Percentiles rank a stretch among this genome's conserved stretches.
These are phyloP conservation scores for Sphaerulina musiva DNA, from an alignment of 2,329 filamentous ascomycete species.

Conservation along the genomic window DNA sequence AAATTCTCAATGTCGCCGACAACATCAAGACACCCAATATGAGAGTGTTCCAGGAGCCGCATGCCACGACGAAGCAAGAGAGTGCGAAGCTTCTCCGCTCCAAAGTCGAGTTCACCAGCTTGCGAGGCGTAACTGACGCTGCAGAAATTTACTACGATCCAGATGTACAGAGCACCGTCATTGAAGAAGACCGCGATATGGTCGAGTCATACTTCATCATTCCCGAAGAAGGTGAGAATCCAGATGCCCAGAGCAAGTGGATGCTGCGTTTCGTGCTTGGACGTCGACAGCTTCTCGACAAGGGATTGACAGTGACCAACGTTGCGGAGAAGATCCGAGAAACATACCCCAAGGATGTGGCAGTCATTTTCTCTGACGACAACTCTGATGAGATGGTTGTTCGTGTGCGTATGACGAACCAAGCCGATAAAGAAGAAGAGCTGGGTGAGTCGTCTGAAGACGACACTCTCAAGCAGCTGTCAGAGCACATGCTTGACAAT, in stretches of 20 bases:
- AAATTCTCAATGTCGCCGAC: slow-evolving; percentile 95
- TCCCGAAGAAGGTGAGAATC: slow-evolving; percentile 66
- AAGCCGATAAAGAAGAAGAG: slow-evolving; percentile 51
- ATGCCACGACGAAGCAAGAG: slow-evolving; percentile 60
- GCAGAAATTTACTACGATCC: slow-evolving; percentile 98
- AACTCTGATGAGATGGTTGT: slow-evolving; percentile 94
- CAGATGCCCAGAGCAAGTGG: slow-evolving; percentile 76
- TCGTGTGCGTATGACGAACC: slow-evolving; percentile 58
- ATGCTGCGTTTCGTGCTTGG: slow-evolving; percentile 87
- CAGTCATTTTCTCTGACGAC: slow-evolving; percentile 95
- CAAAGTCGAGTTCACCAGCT: slow-evolving; percentile 85
- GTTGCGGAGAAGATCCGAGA: slow-evolving; percentile 86
- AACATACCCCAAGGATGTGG: slow-evolving; percentile 75
- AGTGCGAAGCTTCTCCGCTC: slow-evolving; percentile 80
- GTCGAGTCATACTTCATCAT: slow-evolving; percentile 96
- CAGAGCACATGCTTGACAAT: slow-evolving; percentile 84
- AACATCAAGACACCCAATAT: slow-evolving; percentile 99
- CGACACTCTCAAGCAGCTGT: slow-evolving; percentile 87
- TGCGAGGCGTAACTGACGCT: slow-evolving; percentile 82
- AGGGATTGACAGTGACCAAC: slow-evolving; percentile 83
- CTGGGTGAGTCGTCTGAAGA: slow-evolving; percentile 63
- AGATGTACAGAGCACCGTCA: slow-evolving; percentile 75
- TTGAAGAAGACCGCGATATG: slow-evolving; percentile 84
- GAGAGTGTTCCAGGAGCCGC: slow-evolving; percentile 73
- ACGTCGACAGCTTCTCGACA: slow-evolving; percentile 90